Evolutionary conservation across 1,139 yeast genomes (phyloP).

Genomic region (Protomyces arabidopsidicola): DNA sequence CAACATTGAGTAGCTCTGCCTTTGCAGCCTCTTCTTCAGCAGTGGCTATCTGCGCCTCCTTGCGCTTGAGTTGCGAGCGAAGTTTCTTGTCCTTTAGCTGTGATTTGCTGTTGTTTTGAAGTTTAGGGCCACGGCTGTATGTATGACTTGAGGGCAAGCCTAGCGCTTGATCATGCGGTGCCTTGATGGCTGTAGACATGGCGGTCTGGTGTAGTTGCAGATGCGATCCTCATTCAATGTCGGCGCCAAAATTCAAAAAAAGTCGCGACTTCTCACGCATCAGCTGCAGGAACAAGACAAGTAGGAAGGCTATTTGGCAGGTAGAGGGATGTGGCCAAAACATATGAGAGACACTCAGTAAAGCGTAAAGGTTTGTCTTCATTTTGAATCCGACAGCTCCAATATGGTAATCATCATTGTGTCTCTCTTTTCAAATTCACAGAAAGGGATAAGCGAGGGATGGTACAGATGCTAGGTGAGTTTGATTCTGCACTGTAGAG

Average conservation of each 20-base stretch:
- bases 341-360: conserved; percentile 7
- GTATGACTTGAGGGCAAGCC: not conserved
- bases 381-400: conserved; percentile 23
- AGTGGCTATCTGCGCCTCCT: conserved; percentile 62
- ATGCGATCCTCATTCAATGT: not conserved
- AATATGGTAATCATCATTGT: conserved; percentile 24
- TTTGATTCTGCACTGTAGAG: conserved; percentile 6
- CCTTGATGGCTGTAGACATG: not conserved
- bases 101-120: not conserved
- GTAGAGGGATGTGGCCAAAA: no score
- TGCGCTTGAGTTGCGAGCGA: conserved; percentile 58
- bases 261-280: not conserved
- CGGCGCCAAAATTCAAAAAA: not conserved
- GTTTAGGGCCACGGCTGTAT: not conserved
- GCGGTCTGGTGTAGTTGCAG: not conserved
- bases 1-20: conserved; percentile 79
- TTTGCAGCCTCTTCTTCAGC: conserved; percentile 79
- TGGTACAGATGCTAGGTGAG: not conserved
- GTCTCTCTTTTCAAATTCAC: not conserved
- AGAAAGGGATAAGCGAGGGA: not conserved
- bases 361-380: conserved; percentile 24
- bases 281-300: no score
- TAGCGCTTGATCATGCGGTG: not conserved
- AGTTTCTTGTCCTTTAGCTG: conserved; percentile 55
- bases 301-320: no score